Conservation (phyloP, 1,139 yeast genomes). For the Candida neerlandica region DNA sequence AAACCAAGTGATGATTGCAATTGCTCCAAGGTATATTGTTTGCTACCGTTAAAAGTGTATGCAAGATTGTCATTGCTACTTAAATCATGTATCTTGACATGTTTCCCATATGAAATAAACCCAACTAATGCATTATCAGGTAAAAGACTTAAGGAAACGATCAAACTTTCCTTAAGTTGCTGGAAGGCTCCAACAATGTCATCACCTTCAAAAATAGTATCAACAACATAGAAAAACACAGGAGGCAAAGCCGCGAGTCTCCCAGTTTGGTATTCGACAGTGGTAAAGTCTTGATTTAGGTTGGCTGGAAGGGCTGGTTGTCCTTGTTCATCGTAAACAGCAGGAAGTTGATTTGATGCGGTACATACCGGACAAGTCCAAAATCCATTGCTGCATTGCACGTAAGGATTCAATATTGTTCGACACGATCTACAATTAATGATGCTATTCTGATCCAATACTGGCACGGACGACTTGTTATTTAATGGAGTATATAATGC, state of each 20-base stretch:
- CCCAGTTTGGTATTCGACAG: constrained; percentile 64
- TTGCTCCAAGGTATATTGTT: constrained; percentile 54
- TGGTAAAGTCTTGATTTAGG: constrained; percentile 43
- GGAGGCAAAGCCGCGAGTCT: constrained; percentile 46
- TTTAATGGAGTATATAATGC: constrained; percentile 69
- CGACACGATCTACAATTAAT: constrained; percentile 59
- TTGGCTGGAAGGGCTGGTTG: constrained; percentile 31
- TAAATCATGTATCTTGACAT: constrained; percentile 65
- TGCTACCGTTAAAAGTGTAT: constrained; percentile 60
- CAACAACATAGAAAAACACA: constrained; percentile 66
- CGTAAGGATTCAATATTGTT: constrained; percentile 63
- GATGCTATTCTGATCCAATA: constrained; percentile 30
- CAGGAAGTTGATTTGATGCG: constrained; percentile 49
- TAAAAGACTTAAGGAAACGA: constrained; percentile 54
- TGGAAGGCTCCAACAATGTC: constrained; percentile 41
- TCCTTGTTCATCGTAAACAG: constrained; percentile 16
- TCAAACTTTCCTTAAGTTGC: constrained; percentile 58
- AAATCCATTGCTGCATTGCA: constrained; percentile 35
- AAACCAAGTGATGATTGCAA: constrained; percentile 58
- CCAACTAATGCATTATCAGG: constrained; percentile 65
- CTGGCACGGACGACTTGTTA: constrained; percentile 45
- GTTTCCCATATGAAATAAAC: constrained; percentile 63
- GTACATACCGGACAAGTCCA: constrained; percentile 73
- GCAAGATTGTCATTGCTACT: constrained; percentile 30
- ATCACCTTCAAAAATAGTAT: constrained; percentile 56